phyloP scores from a whole-genome alignment of 805 yeast genomes.

The Ogataea chonburiensis region DNA sequence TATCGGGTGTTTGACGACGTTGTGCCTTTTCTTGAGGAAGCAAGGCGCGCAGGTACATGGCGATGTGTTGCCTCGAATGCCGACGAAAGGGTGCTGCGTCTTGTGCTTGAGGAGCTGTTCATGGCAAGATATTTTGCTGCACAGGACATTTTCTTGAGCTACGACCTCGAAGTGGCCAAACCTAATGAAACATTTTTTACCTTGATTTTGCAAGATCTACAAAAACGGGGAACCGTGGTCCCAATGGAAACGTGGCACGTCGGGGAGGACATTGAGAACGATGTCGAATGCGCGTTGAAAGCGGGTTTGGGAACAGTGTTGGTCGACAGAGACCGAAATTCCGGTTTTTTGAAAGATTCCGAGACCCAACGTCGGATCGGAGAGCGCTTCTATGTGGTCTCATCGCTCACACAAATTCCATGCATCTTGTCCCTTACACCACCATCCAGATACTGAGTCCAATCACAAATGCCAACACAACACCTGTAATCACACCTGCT shows the following conservation, averaged over 20 bases:
- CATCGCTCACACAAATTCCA: constrained; percentile 13
- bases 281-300: constrained; percentile 47
- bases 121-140: constrained; percentile 41
- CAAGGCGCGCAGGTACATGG: constrained; percentile 31
- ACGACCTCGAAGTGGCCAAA: constrained; percentile 53
- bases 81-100: constrained; percentile 49
- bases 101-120: constrained; percentile 46
- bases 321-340: constrained; percentile 22
- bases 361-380: constrained; percentile 14
- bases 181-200: constrained; percentile 52
- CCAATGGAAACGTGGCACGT: constrained; percentile 53
- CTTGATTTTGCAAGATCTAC: constrained; percentile 31
- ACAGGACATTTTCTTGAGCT: constrained; percentile 48
- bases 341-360: constrained; percentile 13
- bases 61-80: constrained; percentile 59
- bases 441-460: constrained; percentile 81
- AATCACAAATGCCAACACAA: constrained; percentile 57
- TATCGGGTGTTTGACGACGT: constrained; percentile 57
- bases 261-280: constrained; percentile 62
- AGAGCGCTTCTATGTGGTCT: constrained; percentile 21
- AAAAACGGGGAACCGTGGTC: constrained; percentile 15
- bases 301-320: constrained; percentile 63
- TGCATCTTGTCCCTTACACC: constrained; percentile 20
- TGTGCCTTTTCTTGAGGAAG: constrained; percentile 39
- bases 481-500: constrained; percentile 83